A percentile compares a stretch with the other conserved stretches of the same genome.
Conservation (phyloP, 176 grass and related monocot species). For the Avena sativa region DNA sequence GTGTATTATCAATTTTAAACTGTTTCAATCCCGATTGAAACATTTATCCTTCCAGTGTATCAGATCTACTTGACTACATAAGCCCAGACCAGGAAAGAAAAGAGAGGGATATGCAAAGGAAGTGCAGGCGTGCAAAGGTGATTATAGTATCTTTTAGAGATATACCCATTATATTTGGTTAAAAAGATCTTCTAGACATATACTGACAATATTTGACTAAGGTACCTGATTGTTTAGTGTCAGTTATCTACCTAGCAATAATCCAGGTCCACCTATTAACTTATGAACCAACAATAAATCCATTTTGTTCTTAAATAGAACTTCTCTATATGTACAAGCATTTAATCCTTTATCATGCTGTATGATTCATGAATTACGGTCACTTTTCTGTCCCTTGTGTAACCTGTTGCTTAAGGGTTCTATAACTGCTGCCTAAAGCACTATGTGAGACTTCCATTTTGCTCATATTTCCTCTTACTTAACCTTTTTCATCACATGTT, state of each 20-base stretch:
- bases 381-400: conserved; percentile 15
- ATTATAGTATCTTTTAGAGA: conserved; percentile 27
- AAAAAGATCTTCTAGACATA: background rate
- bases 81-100: conserved; percentile 91
- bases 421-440: conserved; percentile 7
- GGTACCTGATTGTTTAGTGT: background rate
- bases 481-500: conserved; percentile 55
- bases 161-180: conserved; percentile 3
- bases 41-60: conserved; percentile 81
- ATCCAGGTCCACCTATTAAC: background rate
- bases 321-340: background rate
- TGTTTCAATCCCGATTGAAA: conserved; percentile 64
- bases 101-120: conserved; percentile 81
- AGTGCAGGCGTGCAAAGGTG: conserved; percentile 84
- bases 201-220: background rate
- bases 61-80: conserved; percentile 99
- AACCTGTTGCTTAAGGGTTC: conserved; percentile 17
- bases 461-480: conserved; percentile 45
- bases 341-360: conserved; percentile 7
- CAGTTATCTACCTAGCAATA: background rate
- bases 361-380: background rate
- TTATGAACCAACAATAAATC: background rate
- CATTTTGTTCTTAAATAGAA: conserved; percentile 31
- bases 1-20: conserved; percentile 41
- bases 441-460: conserved; percentile 14